A percentile compares a stretch with the other conserved stretches of the same genome.
These are phyloP conservation scores for Aspergillus haitiensis DNA, from an alignment of 495 filamentous ascomycete species.

Conservation along the genomic window DNA sequence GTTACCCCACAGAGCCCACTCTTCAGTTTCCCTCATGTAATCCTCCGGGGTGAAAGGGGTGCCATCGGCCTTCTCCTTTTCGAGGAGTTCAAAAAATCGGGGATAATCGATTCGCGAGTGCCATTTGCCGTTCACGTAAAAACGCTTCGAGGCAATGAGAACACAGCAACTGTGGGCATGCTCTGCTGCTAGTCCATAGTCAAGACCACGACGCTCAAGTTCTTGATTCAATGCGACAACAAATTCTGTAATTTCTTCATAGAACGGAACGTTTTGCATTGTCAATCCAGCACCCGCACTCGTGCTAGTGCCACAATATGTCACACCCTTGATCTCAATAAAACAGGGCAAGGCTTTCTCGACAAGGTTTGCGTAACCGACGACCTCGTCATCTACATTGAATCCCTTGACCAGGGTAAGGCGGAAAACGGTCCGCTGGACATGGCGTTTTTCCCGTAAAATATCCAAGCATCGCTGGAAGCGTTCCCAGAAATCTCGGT, in stretches of 20 bases:
- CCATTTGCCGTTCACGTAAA: conserved; percentile 74
- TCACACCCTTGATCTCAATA: conserved; percentile 94
- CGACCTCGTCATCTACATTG: conserved; percentile 89
- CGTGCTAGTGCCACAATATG: conserved; percentile 88
- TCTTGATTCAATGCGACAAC: conserved; percentile 69
- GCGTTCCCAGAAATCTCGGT: conserved; percentile 96
- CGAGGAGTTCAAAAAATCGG: conserved; percentile 81
- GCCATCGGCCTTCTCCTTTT: conserved; percentile 58
- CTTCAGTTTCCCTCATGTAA: conserved; percentile 82
- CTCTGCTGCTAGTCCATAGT: conserved; percentile 90
- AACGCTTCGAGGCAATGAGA: conserved; percentile 75
- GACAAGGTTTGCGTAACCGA: conserved; percentile 87
- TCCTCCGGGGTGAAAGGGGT: conserved; percentile 79
- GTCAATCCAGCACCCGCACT: conserved; percentile 78
- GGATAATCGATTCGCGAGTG: conserved; percentile 89
- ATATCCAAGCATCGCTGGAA: conserved; percentile 91
- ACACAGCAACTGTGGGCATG: conserved; percentile 94
- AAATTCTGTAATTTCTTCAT: conserved; percentile 80
- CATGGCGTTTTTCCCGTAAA: conserved; percentile 72
- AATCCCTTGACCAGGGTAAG: conserved; percentile 95
- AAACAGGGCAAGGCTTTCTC: conserved; percentile 83
- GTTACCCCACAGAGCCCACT: conserved; percentile 93
- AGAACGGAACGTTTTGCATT: conserved; percentile 96
- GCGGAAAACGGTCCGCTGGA: conserved; percentile 90
- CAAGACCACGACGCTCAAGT: conserved; percentile 64